Conservation (phyloP, 1,139 yeast species). For the Suhomyces taliae region DNA sequence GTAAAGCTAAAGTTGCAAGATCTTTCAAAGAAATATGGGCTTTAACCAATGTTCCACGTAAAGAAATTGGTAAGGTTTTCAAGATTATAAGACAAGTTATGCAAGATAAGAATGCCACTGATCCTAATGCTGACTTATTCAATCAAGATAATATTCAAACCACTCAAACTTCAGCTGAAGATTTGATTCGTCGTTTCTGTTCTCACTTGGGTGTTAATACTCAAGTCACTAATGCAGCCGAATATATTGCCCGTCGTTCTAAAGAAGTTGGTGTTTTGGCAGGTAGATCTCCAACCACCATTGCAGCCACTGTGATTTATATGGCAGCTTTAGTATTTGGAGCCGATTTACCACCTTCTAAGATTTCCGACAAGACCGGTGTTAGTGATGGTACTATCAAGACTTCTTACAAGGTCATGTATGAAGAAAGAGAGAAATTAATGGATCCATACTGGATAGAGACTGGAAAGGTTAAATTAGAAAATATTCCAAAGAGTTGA, state of each 20-base stretch:
- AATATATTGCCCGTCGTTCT: conserved; percentile 84
- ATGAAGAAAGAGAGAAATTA: conserved; percentile 69
- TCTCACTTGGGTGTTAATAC: conserved; percentile 87
- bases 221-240: conserved; percentile 90
- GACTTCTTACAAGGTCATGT: conserved; percentile 83
- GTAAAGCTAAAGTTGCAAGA: conserved; percentile 93
- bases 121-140: conserved; percentile 40
- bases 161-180: conserved; percentile 91
- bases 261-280: conserved; percentile 93
- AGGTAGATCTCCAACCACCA: conserved; percentile 95
- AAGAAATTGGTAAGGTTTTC: conserved; percentile 88
- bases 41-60: conserved; percentile 87
- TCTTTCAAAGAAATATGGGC: conserved; percentile 97
- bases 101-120: conserved; percentile 59
- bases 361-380: conserved; percentile 92
- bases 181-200: conserved; percentile 92
- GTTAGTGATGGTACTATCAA: conserved; percentile 97
- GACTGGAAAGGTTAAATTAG: conserved; percentile 65
- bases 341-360: conserved; percentile 65
- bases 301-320: conserved; percentile 96
- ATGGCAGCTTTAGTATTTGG: conserved; percentile 87
- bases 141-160: conserved; percentile 67
- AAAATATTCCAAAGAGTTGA: conserved; percentile 53
- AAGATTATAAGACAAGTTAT: conserved; percentile 78
- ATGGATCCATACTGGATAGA: conserved; percentile 81